Evolutionary conservation across 2,329 filamentous ascomycete species (phyloP).

Genomic region (Juglanconis sp.): DNA sequence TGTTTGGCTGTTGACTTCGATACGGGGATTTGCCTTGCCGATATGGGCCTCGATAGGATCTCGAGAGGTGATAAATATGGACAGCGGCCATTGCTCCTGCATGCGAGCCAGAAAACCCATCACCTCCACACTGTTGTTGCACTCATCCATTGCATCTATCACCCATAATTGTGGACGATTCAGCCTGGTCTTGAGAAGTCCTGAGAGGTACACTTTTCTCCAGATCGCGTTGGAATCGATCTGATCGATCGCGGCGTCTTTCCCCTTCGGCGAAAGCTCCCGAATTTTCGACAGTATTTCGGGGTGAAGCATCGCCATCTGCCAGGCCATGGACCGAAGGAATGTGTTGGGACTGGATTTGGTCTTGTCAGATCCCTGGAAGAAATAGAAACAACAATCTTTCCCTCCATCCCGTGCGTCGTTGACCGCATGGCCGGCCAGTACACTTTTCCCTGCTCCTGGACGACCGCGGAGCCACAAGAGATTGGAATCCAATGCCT

Average conservation of each 20-base stretch:
- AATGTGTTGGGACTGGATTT: slow-evolving; percentile 32
- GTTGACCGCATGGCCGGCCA: slow-evolving; percentile 18
- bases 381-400: slow-evolving; percentile 23
- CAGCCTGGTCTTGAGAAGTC: slow-evolving; percentile 22
- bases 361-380: slow-evolving; percentile 28
- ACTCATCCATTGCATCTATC: slow-evolving; percentile 32
- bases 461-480: slow-evolving; percentile 22
- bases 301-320: slow-evolving; percentile 28
- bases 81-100: slow-evolving; percentile 25
- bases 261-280: slow-evolving; percentile 15
- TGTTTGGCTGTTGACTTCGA: slow-evolving; percentile 19
- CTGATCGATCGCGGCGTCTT: slow-evolving; percentile 20
- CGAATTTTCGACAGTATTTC: slow-evolving; percentile 19
- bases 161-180: slow-evolving; percentile 28
- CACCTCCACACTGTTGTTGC: slow-evolving; percentile 21
- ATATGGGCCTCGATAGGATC: slow-evolving; percentile 18
- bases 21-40: not conserved
- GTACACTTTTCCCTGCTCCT: slow-evolving; percentile 21
- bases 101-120: slow-evolving; percentile 23
- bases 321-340: slow-evolving; percentile 28
- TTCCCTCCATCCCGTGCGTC: slow-evolving; percentile 7
- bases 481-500: not conserved
- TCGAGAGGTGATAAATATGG: slow-evolving; percentile 27
- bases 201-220: slow-evolving; percentile 24
- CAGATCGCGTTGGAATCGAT: slow-evolving; percentile 25